Conservation (phyloP, 2,329 filamentous ascomycete species). For the Pyrenophora teres region DNA sequence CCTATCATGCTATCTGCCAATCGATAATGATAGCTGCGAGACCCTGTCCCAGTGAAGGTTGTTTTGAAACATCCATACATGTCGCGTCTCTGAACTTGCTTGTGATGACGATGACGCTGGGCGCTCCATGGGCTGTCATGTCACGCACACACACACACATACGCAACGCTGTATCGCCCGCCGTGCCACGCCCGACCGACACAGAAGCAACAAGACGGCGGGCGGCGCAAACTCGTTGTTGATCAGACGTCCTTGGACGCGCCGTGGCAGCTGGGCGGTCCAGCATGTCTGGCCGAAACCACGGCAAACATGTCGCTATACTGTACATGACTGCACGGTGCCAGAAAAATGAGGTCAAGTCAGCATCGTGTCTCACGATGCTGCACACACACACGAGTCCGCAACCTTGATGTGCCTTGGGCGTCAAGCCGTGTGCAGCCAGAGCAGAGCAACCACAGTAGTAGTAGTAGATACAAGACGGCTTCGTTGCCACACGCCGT, state of each 20-base stretch:
- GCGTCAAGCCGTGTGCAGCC: too few relatives aligned
- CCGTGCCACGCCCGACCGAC: constrained; percentile 35
- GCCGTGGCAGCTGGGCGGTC: constrained; percentile 21
- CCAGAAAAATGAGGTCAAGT: constrained; percentile 15
- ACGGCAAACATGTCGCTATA: constrained; percentile 17
- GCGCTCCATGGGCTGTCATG: constrained; percentile 18
- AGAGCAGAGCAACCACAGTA: too few relatives aligned
- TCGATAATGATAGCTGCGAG: constrained; percentile 46
- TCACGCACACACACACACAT: constrained; percentile 23
- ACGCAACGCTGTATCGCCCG: constrained; percentile 32
- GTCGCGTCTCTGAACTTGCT: constrained; percentile 20
- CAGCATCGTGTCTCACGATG: constrained; percentile 17
- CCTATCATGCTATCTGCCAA: constrained; percentile 43
- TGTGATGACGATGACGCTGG: constrained; percentile 33
- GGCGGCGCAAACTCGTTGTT: constrained; percentile 12
- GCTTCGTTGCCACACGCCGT: constrained; percentile 22
- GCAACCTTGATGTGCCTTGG: constrained; percentile 11
- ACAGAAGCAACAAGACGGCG: constrained; percentile 20
- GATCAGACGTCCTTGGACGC: constrained; percentile 22
- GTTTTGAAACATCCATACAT: constrained; percentile 45
- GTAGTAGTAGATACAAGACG: neutral
- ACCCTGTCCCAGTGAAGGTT: constrained; percentile 33
- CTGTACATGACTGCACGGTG: constrained; percentile 11
- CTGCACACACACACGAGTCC: constrained; percentile 2
- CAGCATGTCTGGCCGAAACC: constrained; percentile 16